Base-by-base conservation (phyloP, 2,329 filamentous ascomycete species). In the Trichoderma guizhouense region DNA sequence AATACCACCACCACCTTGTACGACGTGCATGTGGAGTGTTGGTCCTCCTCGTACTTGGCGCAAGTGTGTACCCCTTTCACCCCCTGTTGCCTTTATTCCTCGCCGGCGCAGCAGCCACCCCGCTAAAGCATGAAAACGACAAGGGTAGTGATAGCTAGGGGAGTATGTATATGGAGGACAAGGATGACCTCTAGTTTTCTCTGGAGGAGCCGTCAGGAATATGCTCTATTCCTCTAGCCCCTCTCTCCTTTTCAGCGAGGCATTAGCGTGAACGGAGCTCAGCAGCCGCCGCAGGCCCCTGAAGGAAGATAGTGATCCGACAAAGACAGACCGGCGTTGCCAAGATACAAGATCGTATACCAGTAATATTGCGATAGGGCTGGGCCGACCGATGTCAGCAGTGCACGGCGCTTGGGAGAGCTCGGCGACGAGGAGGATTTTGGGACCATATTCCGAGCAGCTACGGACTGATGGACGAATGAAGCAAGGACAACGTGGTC, bases 61-160 rank as follows among this genome's bases (percentile, higher is more conserved):
- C 43, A 30, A 51, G 28, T 30, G 53, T 58, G 69, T 51, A 51
- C 65, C 43, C 47, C 71, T 63, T 62, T 68, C 51, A 24, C 57
- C 58, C 62, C 62, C 55, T 65, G 36, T 26, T 53, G 60, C 60
- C 66, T 60, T 69, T 60, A 43, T 65, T 61, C 39, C 60, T 72
- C 66, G 65, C 67, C 36, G 69, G 53, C 30, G 62, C 30, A 51
- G 18, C 55, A 63, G 43, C 34, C 55, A 39, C 47, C 68, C 60
- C 64, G 57, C 71, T 65, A 67, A 64, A 47, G 62, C 65, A 61
- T 63, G 47, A 47, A 32, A 43, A 72, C 51, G 71, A 72, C 71
- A 62, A 39, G 71, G 71, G 36, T 43, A 58, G 15, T 43, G 47
- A 57, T 26, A 43, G 39, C 39, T 65, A 51, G 39, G 62, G 62